Base-by-base conservation (phyloP, 2,329 filamentous ascomycete genomes). In the Pseudogymnoascus sp. region DNA sequence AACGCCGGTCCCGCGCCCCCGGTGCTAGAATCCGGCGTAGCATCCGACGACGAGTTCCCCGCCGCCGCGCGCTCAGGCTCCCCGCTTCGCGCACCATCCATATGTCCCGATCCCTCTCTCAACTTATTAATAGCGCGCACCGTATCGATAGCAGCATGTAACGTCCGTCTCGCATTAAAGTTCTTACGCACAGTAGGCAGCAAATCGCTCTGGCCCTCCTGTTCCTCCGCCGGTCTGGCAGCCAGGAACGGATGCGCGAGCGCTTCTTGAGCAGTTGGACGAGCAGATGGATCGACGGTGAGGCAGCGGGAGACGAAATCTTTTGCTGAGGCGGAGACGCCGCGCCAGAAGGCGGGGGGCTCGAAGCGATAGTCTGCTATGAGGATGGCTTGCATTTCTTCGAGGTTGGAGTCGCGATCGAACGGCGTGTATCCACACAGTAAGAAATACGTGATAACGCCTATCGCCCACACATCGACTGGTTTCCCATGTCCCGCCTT, bases 341-440 rank as follows among this genome's bases (percentile, higher is more conserved):
- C 92, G 67, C 93, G 90, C 95, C 95, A 99, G 82, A 98, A 98
- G 75, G 97, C 93, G 67, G 90, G 79, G 1, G 95, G 95, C 3
- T 91, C 93, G 77, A 98, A 99, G 73, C 87, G 90, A 81, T 98
- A 99, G 79, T 98, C 93, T 65, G 95, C 95, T 67, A 92, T 90
- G 64, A 98, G 85, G 74, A 99, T 99, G 71, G 95, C 95, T 79
- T 98, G 93, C 93, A 99, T 98, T 79, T 99, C 95, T 79, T 99
- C 95, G 73, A 98, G 88, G 77, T 99, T 96, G 71, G 88, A 93
- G 77, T 98, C 95, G 64, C 95, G 90, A 78, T 99, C 95, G 75
- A 99, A 99, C 11, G 95, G 95, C 0, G 95, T 99, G 79, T 98
- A 98, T 65, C 95, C 95, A 77, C 95, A 98, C 61, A 99, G 87